Conservation (phyloP, 2,329 filamentous ascomycete species). For the Capronia coronata region DNA sequence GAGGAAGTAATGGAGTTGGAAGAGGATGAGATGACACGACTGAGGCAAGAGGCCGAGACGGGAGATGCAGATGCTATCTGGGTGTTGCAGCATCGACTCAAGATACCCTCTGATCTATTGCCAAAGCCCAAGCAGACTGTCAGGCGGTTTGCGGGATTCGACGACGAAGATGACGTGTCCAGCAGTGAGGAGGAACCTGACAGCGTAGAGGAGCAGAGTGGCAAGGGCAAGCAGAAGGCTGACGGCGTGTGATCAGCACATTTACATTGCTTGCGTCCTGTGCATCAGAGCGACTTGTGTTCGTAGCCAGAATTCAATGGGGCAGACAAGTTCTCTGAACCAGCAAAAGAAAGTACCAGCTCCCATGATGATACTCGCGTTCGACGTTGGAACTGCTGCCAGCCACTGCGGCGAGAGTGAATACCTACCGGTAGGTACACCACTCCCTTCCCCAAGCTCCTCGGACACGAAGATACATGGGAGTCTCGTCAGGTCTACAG, state of each 20-base stretch:
- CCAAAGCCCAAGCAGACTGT: slow-evolving; percentile 25
- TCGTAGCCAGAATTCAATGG: too few relatives aligned
- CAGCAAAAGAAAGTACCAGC: too few relatives aligned
- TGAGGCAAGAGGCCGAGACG: slow-evolving; percentile 25
- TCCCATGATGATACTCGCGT: too few relatives aligned
- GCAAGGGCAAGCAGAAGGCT: slow-evolving; percentile 14
- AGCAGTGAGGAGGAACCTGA: slow-evolving; percentile 40
- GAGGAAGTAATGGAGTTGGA: slow-evolving; percentile 30
- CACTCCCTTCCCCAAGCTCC: too few relatives aligned
- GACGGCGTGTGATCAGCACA: background rate
- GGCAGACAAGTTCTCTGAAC: too few relatives aligned
- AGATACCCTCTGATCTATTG: slow-evolving; percentile 21
- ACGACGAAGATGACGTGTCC: slow-evolving; percentile 43
- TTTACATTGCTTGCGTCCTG: too few relatives aligned
- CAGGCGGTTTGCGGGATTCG: slow-evolving; percentile 42
- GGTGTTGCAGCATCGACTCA: slow-evolving; percentile 29
- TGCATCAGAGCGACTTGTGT: too few relatives aligned
- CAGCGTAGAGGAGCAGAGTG: slow-evolving; percentile 26
- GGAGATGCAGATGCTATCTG: slow-evolving; percentile 28
- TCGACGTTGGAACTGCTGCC: too few relatives aligned
- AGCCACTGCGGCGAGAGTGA: too few relatives aligned
- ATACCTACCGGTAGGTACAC: too few relatives aligned
- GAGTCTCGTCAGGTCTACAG: too few relatives aligned
- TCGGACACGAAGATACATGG: too few relatives aligned
- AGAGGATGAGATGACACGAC: slow-evolving; percentile 23